Evolutionary conservation across 169 alveolate species (phyloP).

Genomic region (Besnoitia besnoiti): DNA sequence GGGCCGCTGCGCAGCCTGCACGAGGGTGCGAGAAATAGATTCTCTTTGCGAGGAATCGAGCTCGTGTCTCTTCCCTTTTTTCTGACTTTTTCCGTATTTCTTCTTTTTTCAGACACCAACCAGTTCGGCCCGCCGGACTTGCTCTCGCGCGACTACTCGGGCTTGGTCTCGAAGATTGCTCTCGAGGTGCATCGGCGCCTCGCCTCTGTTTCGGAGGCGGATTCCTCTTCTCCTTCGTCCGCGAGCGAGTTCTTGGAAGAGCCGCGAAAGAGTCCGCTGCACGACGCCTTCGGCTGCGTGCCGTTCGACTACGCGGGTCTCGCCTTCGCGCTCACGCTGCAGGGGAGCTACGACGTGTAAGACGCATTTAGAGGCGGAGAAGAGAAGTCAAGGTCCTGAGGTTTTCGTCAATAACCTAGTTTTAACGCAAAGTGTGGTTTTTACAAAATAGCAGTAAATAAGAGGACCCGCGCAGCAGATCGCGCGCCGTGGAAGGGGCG

Average conservation of each 20-base stretch:
- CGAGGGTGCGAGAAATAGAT: too few relatives aligned
- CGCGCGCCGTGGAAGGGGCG: too few relatives aligned
- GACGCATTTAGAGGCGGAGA: neutral
- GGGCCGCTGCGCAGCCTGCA: too few relatives aligned
- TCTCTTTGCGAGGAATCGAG: too few relatives aligned
- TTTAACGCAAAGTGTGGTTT: too few relatives aligned
- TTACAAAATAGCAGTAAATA: too few relatives aligned
- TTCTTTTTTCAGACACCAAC: neutral
- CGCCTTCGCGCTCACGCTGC: constrained; percentile 15
- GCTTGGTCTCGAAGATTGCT: constrained; percentile 14
- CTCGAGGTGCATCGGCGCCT: neutral
- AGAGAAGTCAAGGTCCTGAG: too few relatives aligned
- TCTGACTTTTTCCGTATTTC: too few relatives aligned
- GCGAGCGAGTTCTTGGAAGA: neutral
- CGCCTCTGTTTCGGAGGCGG: neutral
- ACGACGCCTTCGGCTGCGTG: neutral
- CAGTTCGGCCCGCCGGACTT: neutral
- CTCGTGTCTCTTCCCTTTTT: neutral
- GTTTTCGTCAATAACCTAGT: too few relatives aligned
- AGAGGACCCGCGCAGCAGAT: too few relatives aligned
- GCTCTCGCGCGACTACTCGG: constrained; percentile 49
- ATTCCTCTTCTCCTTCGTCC: neutral
- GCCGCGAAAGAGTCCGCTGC: neutral
- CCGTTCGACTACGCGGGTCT: constrained; percentile 19
- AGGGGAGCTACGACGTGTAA: constrained; percentile 28